Base-by-base conservation (phyloP, 202 grass and related monocot genomes). In the Sporobolus alterniflorus region DNA sequence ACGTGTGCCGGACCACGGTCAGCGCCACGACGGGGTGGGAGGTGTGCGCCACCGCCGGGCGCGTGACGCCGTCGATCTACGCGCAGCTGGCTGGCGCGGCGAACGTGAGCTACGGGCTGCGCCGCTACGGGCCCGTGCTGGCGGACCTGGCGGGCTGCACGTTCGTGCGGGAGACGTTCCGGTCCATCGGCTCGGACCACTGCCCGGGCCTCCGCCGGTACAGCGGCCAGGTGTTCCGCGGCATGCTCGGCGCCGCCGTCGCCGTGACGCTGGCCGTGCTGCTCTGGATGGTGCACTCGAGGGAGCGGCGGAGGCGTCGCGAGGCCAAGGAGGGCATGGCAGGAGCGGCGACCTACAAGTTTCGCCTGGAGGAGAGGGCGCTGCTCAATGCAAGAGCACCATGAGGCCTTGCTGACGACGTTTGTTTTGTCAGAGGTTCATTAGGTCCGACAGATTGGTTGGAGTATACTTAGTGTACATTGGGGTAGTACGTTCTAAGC, bases 151-250 rank as follows among this genome's bases (percentile, higher is more conserved):
- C 80, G 0, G 89, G 92, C 87, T 98, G 96, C 87, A 75, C 57
- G 24, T 92, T 95, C 75, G 83, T 94, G 24, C 74, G 96, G 61
- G 48, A 61, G 51, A 88, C 96, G 69, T 98, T 98, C 64, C 34
- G 83, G 52, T 76, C 82, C 30, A 68, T 98, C 36, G 85, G 79
- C 65, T 20, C 41, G 1, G 78, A 70, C 32, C 84, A 93, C 36
- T 98, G 93, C 74, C 96, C 93, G 0, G 87, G 64, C 2, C 83
- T 98, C 4, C 11, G 76, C 1, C 74, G 49, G 31, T 75, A 95
- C 85, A 95, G 96, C 71, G 43, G 67, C 3, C 76, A 80, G 55
- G 91, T 98, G 21, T 98, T 87, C 75, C 46, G 75, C 0, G 87
- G 91, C 12, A 44, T 98, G 69, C 61, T 87, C 65, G 47, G 83